Base-by-base conservation (phyloP, 768 basidiomycete genomes). In the Hericium alpestre region DNA sequence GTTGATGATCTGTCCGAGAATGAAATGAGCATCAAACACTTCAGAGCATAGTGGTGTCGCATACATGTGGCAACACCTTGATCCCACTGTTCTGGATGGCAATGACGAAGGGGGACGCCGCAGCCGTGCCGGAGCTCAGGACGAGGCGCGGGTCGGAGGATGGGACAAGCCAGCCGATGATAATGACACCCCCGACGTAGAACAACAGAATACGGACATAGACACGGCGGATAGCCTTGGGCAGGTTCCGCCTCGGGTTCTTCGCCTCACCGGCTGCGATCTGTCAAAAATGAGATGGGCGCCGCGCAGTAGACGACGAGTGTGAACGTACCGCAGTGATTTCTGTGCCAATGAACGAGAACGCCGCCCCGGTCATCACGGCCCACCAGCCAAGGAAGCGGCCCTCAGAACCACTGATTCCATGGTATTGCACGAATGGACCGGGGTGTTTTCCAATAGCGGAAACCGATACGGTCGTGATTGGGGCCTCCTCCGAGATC, bases 301-400 rank as follows among this genome's bases (percentile, higher is more conserved):
- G 4, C 11, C 54, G 8, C 20, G 18, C 38, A 15, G 49, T 9
- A 41, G 12, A 22, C 6, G 22, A n/a, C 37, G n/a, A 23, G 18
- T 48, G 12, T 16, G 47, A 5, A 74, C 80, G 64, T 73, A 89
- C 86, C 27, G 90, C 91, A 43, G 95, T 92, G 65, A 95, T 93
- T 70, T 97, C 94, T 6, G 92, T 93, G 15, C 93, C 94, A 58
- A 93, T 92, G 69, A 78, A 94, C 11, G 90, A 92, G 76, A 94
- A 96, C 13, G 90, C 92, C 3, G 94, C 94, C 62, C 93, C 87
- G 7, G 84, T 83, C 71, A 95, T 72, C 57, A 86, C 85, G 0
- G 80, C 69, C 78, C 79, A 84, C 72, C 76, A 83, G 22, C 79
- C 86, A 18, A 84, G 76, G 78, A 97, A 96, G 23, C 75, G 81